These are phyloP conservation scores for Penicillium parvum DNA, from an alignment of 495 filamentous ascomycete species.

Conservation along the genomic window DNA sequence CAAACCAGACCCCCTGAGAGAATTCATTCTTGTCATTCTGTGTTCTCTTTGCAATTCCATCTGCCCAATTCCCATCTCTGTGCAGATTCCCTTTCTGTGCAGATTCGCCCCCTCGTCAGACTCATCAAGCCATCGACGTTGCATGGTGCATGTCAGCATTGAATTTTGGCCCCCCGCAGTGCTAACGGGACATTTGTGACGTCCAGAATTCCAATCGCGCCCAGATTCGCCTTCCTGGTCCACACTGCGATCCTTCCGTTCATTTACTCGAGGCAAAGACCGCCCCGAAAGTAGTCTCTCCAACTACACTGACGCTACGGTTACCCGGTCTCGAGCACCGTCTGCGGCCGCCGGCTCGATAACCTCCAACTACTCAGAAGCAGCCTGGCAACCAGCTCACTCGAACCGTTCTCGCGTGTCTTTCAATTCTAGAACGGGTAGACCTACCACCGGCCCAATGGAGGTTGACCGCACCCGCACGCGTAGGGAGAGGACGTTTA, in stretches of 20 bases:
- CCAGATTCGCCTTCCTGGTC: slow-evolving; percentile 36
- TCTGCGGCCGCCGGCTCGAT: slow-evolving; percentile 23
- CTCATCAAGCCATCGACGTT: too few relatives aligned
- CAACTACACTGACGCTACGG: slow-evolving; percentile 20
- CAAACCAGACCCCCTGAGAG: slow-evolving; percentile 1
- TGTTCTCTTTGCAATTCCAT: slow-evolving; percentile 3
- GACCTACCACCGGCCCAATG: slow-evolving; percentile 67
- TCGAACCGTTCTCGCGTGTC: slow-evolving; percentile 40
- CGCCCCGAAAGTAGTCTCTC: slow-evolving; percentile 30
- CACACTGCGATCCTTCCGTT: slow-evolving; percentile 32
- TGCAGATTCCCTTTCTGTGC: background rate
- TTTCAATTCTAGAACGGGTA: slow-evolving; percentile 46
- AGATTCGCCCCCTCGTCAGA: too few relatives aligned
- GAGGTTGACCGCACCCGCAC: slow-evolving; percentile 75
- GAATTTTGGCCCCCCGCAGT: slow-evolving; percentile 13
- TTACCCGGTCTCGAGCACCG: slow-evolving; percentile 23
- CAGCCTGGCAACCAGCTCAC: slow-evolving; percentile 17
- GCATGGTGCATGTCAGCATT: slow-evolving; percentile 13
- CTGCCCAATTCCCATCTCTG: background rate
- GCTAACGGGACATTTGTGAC: slow-evolving; percentile 19
- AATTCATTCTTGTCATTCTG: background rate
- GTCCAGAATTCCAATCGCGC: slow-evolving; percentile 30
- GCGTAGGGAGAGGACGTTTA: slow-evolving; percentile 88
- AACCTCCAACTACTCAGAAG: slow-evolving; percentile 16
- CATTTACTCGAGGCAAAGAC: slow-evolving; percentile 25